Evolutionary conservation across 305 asterid species (phyloP).

Genomic region (Fraxinus albicans): DNA sequence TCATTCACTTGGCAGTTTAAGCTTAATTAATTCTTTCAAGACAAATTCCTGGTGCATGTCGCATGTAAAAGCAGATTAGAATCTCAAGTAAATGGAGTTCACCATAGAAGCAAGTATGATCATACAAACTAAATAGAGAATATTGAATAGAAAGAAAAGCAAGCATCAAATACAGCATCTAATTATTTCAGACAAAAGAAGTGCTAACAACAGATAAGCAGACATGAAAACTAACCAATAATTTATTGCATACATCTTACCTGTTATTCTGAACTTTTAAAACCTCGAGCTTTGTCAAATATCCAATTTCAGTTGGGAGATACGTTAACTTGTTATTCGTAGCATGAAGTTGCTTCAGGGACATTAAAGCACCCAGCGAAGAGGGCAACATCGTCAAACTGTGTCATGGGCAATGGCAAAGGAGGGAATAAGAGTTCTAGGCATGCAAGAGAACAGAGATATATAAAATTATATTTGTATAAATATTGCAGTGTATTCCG

Average conservation of each 20-base stretch:
- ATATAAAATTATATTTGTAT: neutral
- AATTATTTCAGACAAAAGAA: conserved; percentile 16
- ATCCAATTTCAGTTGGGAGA: conserved; percentile 75
- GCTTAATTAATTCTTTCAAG: neutral
- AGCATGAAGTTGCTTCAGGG: conserved; percentile 66
- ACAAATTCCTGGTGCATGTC: conserved; percentile 6
- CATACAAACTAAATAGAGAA: neutral
- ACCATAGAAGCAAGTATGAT: neutral
- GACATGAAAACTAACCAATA: neutral
- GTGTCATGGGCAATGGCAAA: conserved; percentile 25
- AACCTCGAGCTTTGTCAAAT: conserved; percentile 62
- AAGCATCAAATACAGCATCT: conserved; percentile 4
- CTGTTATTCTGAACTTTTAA: conserved; percentile 78
- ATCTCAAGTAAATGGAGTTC: conserved; percentile 3
- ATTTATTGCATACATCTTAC: conserved; percentile 33
- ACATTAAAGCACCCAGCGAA: conserved; percentile 59
- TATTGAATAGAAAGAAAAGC: neutral
- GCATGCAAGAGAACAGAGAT: conserved; percentile 14
- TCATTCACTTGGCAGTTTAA: neutral
- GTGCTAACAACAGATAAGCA: neutral
- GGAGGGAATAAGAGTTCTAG: conserved; percentile 13
- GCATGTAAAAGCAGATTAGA: neutral
- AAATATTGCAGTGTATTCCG: neutral
- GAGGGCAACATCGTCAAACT: conserved; percentile 71
- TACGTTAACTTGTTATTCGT: conserved; percentile 57